phyloP scores from a whole-genome alignment of 805 yeast species.

The Wickerhamiella azymoides region DNA sequence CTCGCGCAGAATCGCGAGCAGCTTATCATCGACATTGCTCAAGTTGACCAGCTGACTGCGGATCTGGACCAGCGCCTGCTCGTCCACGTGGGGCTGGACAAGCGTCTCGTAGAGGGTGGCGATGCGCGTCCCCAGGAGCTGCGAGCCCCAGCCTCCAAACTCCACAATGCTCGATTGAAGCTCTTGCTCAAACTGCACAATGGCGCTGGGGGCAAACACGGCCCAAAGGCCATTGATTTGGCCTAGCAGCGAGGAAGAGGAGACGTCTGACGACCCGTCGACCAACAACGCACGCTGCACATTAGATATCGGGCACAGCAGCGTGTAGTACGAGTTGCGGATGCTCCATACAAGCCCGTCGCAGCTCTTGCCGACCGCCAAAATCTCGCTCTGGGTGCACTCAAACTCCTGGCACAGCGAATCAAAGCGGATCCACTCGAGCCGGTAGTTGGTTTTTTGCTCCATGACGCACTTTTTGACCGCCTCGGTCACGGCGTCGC shows the following conservation, averaged over 20 bases:
- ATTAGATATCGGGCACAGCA: conserved; percentile 1
- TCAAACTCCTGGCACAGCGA: conserved; percentile 59
- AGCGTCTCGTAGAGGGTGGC: conserved; percentile 9
- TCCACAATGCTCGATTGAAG: neutral
- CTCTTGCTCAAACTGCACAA: conserved; percentile 2
- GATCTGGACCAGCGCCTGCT: conserved; percentile 8
- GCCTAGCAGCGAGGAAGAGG: neutral
- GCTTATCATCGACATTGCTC: conserved; percentile 8
- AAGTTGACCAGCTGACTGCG: conserved; percentile 9
- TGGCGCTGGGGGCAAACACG: neutral
- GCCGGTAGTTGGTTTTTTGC: conserved; percentile 25
- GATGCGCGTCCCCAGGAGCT: conserved; percentile 18
- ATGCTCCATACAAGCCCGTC: conserved; percentile 12
- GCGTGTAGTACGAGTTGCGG: conserved; percentile 6
- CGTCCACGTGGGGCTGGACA: conserved; percentile 10
- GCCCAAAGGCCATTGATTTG: neutral
- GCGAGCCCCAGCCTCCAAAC: conserved; percentile 3
- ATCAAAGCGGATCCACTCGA: conserved; percentile 56
- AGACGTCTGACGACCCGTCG: neutral
- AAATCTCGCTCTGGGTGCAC: conserved; percentile 45
- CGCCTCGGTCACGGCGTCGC: neutral
- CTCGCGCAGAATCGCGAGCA: neutral
- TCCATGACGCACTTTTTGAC: neutral
- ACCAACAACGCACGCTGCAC: neutral
- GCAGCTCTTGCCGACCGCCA: conserved; percentile 29